These are phyloP conservation scores for Talaromyces liani DNA, from an alignment of 495 filamentous ascomycete species.

Conservation along the genomic window DNA sequence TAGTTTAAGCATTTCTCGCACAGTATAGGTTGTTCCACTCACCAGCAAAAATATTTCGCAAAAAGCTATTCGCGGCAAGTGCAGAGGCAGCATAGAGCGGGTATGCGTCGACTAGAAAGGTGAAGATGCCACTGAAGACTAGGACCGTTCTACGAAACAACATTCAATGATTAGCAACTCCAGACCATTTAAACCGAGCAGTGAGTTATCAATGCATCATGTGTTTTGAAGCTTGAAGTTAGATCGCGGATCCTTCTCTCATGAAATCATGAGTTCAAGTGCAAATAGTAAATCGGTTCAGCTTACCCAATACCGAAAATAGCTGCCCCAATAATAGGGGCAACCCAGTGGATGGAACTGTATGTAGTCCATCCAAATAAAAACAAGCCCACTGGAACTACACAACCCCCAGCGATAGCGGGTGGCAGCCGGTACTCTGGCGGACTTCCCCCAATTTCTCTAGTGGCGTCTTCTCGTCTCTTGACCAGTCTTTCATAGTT, in stretches of 20 bases:
- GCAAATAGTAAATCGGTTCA: no score
- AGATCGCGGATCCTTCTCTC: neutral
- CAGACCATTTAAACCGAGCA: slow-evolving; percentile 8
- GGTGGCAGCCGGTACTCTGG: slow-evolving; percentile 21
- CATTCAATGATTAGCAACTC: neutral
- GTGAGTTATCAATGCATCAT: neutral
- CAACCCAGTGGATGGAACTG: slow-evolving; percentile 34
- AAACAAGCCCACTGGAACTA: slow-evolving; percentile 37
- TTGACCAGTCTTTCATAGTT: slow-evolving; percentile 46
- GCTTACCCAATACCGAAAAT: slow-evolving; percentile 31
- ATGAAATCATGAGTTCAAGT: slow-evolving; percentile 23
- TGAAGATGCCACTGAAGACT: slow-evolving; percentile 71
- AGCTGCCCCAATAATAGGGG: slow-evolving; percentile 39
- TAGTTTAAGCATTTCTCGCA: slow-evolving; percentile 20
- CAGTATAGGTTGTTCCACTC: neutral
- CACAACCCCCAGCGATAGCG: slow-evolving; percentile 37
- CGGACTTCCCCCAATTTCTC: slow-evolving; percentile 30
- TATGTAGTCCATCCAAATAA: slow-evolving; percentile 43
- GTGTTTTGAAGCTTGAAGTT: neutral
- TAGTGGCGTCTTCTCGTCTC: slow-evolving; percentile 32
- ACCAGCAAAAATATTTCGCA: slow-evolving; percentile 24
- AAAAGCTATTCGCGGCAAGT: slow-evolving; percentile 27
- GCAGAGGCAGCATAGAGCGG: slow-evolving; percentile 29
- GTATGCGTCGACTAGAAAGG: slow-evolving; percentile 69
- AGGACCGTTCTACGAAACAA: slow-evolving; percentile 43